These are phyloP conservation scores for Trichosporon asahii DNA, from an alignment of 1,284 basidiomycete genomes.

Conservation along the genomic window DNA sequence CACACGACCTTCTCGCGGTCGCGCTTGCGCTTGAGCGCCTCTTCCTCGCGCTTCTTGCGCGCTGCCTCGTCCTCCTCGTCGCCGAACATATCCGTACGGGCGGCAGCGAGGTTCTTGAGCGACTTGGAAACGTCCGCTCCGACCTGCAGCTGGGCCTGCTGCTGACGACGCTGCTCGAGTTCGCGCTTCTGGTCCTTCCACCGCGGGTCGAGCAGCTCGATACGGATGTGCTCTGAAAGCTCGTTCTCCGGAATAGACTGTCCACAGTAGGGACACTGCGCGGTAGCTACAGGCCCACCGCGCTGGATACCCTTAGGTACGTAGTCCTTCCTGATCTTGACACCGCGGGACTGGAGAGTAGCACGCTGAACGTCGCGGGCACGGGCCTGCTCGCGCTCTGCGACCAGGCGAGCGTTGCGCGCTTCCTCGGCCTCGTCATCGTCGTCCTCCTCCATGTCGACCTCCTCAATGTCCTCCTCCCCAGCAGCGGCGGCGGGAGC, in stretches of 20 bases:
- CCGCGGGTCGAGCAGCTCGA: conserved; percentile 92
- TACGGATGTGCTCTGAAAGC: conserved; percentile 95
- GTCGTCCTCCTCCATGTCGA: conserved; percentile 60
- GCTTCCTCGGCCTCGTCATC: conserved; percentile 59
- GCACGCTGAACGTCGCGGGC: conserved; percentile 74
- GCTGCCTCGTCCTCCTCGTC: conserved; percentile 76
- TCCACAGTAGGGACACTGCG: conserved; percentile 87
- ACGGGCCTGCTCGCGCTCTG: conserved; percentile 69
- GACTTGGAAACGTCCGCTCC: conserved; percentile 87
- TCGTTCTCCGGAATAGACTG: conserved; percentile 93
- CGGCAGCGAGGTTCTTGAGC: conserved; percentile 81
- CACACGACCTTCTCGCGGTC: conserved; percentile 89
- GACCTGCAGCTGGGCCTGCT: conserved; percentile 75
- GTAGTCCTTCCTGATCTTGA: conserved; percentile 97
- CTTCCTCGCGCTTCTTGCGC: conserved; percentile 77
- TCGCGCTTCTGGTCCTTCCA: conserved; percentile 93
- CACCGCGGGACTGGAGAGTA: conserved; percentile 71
- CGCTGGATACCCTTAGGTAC: conserved; percentile 81
- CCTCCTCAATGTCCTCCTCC: conserved; percentile 55
- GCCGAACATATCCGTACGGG: conserved; percentile 92
- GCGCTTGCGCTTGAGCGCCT: conserved; percentile 69
- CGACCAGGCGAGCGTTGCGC: conserved; percentile 63
- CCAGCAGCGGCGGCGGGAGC: conserved; percentile 70
- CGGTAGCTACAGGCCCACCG: conserved; percentile 62
- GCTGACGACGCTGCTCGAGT: conserved; percentile 80